phyloP scores from a whole-genome alignment of 2,329 filamentous ascomycete species.

The Fusarium circinatum region DNA sequence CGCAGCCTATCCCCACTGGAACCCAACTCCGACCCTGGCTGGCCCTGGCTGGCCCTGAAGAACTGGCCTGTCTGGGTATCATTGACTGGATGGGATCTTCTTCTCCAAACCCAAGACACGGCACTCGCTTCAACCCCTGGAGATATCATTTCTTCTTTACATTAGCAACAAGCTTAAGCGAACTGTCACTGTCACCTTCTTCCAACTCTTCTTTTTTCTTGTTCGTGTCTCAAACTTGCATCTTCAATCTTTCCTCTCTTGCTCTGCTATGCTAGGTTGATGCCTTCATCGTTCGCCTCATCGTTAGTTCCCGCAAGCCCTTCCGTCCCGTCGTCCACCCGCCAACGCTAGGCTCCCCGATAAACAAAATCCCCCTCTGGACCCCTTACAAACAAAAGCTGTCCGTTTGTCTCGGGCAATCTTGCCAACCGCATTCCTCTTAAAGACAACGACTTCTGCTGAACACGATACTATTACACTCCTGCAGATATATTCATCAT shows the following conservation, averaged over 20 bases:
- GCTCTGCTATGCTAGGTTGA: neutral
- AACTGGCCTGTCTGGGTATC: neutral
- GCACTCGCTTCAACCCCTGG: conserved; percentile 33
- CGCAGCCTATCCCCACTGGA: conserved; percentile 22
- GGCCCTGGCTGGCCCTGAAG: neutral
- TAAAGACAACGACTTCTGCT: conserved; percentile 4
- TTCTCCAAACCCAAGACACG: conserved; percentile 31
- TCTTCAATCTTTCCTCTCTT: neutral
- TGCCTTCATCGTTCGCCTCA: conserved; percentile 3
- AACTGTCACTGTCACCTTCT: neutral
- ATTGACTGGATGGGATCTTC: conserved; percentile 24
- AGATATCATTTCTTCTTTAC: conserved; percentile 36
- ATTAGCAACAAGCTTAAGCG: conserved; percentile 22
- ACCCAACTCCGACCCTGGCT: neutral
- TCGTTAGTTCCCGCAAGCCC: conserved; percentile 38
- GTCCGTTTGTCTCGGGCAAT: neutral
- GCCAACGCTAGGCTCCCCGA: conserved; percentile 40
- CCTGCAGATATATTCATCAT: conserved; percentile 33
- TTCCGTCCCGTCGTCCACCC: conserved; percentile 40
- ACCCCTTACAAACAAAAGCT: conserved; percentile 26
- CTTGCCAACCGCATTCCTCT: conserved; percentile 16
- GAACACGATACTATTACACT: neutral
- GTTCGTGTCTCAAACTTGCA: neutral
- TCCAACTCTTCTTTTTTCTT: neutral
- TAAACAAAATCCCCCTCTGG: conserved; percentile 7